These are phyloP conservation scores for Cytospora piceicola DNA, from an alignment of 2,329 filamentous ascomycete genomes.

Conservation along the genomic window DNA sequence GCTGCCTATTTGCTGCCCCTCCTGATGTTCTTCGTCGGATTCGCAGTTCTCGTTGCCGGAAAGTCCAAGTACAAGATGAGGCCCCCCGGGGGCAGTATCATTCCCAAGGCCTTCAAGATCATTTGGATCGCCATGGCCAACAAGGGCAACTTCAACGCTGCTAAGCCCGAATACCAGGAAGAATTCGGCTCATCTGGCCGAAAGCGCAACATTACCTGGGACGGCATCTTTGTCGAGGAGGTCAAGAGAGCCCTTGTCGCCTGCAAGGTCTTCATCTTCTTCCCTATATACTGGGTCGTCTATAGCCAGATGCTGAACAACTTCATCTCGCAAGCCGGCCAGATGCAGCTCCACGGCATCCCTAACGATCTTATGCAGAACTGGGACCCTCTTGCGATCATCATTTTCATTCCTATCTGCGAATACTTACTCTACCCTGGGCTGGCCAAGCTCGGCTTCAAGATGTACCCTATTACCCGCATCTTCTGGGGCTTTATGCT, in stretches of 20 bases:
- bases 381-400: constrained; percentile 67
- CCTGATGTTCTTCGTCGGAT: constrained; percentile 65
- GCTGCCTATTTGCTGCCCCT: constrained; percentile 62
- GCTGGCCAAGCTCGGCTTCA: constrained; percentile 59
- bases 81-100: constrained; percentile 63
- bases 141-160: constrained; percentile 67
- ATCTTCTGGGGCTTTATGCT: constrained; percentile 65
- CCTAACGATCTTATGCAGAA: constrained; percentile 74
- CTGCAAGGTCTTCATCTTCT: constrained; percentile 72
- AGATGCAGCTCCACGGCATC: constrained; percentile 64
- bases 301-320: constrained; percentile 65
- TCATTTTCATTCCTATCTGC: constrained; percentile 68
- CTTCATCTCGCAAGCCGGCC: constrained; percentile 64
- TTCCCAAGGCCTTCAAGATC: constrained; percentile 65
- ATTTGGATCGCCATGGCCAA: constrained; percentile 75
- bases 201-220: constrained; percentile 61
- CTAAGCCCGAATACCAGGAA: constrained; percentile 68
- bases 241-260: constrained; percentile 68
- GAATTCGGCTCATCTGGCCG: constrained; percentile 63
- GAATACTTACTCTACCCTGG: constrained; percentile 64
- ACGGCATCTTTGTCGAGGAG: constrained; percentile 73
- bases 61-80: constrained; percentile 55
- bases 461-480: constrained; percentile 67
- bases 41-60: constrained; percentile 53
- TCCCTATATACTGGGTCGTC: constrained; percentile 67